Percentiles rank a stretch among this genome's conserved stretches.
Evolutionary conservation across 331 rosid genomes (phyloP).

Genomic region (Malus hybrid): DNA sequence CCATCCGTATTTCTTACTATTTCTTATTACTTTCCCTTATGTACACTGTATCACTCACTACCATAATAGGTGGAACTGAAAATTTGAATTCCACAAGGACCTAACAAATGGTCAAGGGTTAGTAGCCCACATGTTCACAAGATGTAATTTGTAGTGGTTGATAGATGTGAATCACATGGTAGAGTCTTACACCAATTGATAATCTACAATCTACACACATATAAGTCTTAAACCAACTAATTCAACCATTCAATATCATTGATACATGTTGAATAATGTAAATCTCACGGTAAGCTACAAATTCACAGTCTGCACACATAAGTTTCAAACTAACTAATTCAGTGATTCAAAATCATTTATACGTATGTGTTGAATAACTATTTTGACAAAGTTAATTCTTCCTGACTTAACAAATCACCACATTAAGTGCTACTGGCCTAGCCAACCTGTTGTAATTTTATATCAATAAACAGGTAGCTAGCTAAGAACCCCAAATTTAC

Average conservation of each 20-base stretch:
- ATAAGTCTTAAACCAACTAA: too few species aligned
- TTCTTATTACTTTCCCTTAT: neutral
- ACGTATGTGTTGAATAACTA: too few species aligned
- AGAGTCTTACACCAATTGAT: neutral
- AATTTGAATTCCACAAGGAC: neutral
- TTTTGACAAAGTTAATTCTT: too few species aligned
- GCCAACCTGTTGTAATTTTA: neutral
- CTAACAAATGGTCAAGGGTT: neutral
- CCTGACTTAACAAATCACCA: too few species aligned
- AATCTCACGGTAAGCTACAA: too few species aligned
- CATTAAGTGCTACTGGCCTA: neutral
- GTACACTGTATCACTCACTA: neutral
- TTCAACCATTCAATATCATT: neutral
- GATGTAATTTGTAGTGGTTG: neutral
- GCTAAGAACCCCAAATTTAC: neutral
- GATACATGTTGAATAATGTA: neutral
- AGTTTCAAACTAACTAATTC: too few species aligned
- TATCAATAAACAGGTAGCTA: neutral
- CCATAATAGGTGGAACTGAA: neutral
- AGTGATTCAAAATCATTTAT: too few species aligned
- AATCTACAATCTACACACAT: neutral
- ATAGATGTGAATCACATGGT: neutral
- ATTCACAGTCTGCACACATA: too few species aligned
- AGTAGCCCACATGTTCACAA: too few species aligned
- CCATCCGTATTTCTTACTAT: slow-evolving; percentile 29